A percentile compares a stretch with the other conserved stretches of the same genome.
Evolutionary conservation across 169 alveolate species (phyloP).

Genomic region (Plasmodium chabaudi): DNA sequence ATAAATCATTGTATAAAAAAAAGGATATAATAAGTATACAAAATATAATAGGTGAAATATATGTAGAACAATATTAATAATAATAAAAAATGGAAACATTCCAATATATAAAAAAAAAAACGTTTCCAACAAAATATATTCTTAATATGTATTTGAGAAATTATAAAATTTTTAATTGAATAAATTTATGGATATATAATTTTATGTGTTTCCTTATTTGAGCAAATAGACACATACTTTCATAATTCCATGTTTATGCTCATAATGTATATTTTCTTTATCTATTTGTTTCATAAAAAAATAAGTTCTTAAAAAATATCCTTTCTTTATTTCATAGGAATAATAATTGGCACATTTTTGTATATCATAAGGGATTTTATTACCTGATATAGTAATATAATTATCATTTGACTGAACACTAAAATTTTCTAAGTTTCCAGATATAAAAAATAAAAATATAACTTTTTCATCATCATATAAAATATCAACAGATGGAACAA

Average conservation of each 20-base stretch:
- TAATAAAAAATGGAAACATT: too few species aligned
- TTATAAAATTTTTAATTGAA: too few species aligned
- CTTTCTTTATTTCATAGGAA: slow-evolving; percentile 68
- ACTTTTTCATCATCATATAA: slow-evolving; percentile 69
- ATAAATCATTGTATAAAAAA: too few species aligned
- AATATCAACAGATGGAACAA: slow-evolving; percentile 65
- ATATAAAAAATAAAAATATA: slow-evolving; percentile 59
- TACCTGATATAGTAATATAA: slow-evolving; percentile 72
- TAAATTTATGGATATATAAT: background rate
- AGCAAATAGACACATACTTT: slow-evolving; percentile 30
- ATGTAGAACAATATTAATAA: too few species aligned
- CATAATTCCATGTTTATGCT: slow-evolving; percentile 62
- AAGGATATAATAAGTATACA: too few species aligned
- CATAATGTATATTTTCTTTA: slow-evolving; percentile 38
- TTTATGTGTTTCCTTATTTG: background rate
- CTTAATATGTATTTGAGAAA: too few species aligned
- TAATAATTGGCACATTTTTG: slow-evolving; percentile 26
- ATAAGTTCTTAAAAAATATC: slow-evolving; percentile 57
- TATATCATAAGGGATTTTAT: slow-evolving; percentile 47
- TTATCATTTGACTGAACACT: slow-evolving; percentile 32
- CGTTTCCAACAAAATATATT: too few species aligned
- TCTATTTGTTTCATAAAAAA: slow-evolving; percentile 35
- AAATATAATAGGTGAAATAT: too few species aligned
- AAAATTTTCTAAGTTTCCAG: slow-evolving; percentile 65
- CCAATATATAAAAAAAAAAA: too few species aligned